Evolutionary conservation across 768 basidiomycete species (phyloP).

Genomic region (Pleurotus salmoneostramineus): DNA sequence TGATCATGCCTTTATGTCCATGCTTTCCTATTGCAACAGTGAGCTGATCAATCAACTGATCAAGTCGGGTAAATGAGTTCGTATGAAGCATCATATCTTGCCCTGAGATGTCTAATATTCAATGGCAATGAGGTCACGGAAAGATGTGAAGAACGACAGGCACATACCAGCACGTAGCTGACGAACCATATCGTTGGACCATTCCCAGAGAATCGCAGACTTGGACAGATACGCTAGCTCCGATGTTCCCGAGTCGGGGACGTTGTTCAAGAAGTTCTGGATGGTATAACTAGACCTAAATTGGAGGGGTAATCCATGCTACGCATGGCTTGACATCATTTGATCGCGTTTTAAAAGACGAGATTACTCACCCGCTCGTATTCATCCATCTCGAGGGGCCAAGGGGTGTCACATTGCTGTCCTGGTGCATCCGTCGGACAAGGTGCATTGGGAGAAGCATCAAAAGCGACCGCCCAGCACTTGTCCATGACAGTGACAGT

Average conservation of each 20-base stretch:
- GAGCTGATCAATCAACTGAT: constrained; percentile 18
- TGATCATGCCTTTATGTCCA: constrained; percentile 17
- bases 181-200: constrained; percentile 22
- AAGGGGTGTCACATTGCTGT: constrained; percentile 29
- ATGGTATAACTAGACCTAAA: constrained; percentile 18
- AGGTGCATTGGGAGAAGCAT: constrained; percentile 23
- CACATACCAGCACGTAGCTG: constrained; percentile 25
- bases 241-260: constrained; percentile 17
- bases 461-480: constrained; percentile 40
- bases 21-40: constrained; percentile 7
- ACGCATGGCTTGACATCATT: neutral
- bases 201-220: constrained; percentile 28
- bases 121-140: neutral
- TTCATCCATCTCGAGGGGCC: constrained; percentile 32
- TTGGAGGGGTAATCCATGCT: constrained; percentile 16
- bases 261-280: constrained; percentile 16
- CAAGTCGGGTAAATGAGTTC: constrained; percentile 16
- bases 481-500: constrained; percentile 28
- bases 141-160: neutral
- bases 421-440: constrained; percentile 8
- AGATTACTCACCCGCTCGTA: constrained; percentile 24
- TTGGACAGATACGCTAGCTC: constrained; percentile 19
- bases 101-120: constrained; percentile 5
- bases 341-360: neutral
- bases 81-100: neutral